Base-by-base conservation (phyloP, 1,284 basidiomycete genomes). In the Ceratobasidium sp. region DNA sequence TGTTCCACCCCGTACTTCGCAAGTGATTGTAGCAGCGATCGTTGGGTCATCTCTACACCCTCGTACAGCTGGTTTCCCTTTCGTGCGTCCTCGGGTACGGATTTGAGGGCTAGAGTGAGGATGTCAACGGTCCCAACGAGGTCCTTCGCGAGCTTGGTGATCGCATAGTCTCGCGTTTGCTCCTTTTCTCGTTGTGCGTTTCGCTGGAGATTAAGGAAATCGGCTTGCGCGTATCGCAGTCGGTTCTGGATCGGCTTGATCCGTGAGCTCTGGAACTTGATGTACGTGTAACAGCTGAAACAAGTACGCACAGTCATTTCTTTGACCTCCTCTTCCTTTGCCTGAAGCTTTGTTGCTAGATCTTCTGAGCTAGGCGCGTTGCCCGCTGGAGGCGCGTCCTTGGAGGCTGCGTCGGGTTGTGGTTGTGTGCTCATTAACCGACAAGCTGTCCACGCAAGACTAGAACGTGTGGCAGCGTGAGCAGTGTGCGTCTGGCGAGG, bases 101-200 rank as follows among this genome's bases (percentile, higher is more conserved):
- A 94, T 81, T 82, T 83, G 76, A 99, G 86, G 4, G 97, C 98
- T 74, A 98, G 86, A 53, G 89, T 85, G 75, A 99, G 91, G 74
- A 98, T 94, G 81, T 99, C 98, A 77, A 95, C 90, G 39, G 95
- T 97, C 79, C 92, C 91, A 71, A 98, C 90, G 75, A 99, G 88
- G 84, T 98, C 95, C 66, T 82, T 82, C 13, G 97, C 97, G 80
- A 99, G 98, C 71, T 90, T 90, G 65, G 92, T 88, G 81, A 99
- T 96, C 75, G 96, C 96, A 83, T 93, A 97, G 83, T 98, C 95
- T 76, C 90, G 89, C 22, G 95, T 94, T 82, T 95, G 93, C 81
- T 93, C 89, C 85, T 95, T 96, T 84, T 99, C 97, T 77, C 94
- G 89, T 34, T 90, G 89, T 74, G 94, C 88, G 79, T 96, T 95